phyloP scores from a whole-genome alignment of 169 alveolate species.

The Babesia caballi region DNA sequence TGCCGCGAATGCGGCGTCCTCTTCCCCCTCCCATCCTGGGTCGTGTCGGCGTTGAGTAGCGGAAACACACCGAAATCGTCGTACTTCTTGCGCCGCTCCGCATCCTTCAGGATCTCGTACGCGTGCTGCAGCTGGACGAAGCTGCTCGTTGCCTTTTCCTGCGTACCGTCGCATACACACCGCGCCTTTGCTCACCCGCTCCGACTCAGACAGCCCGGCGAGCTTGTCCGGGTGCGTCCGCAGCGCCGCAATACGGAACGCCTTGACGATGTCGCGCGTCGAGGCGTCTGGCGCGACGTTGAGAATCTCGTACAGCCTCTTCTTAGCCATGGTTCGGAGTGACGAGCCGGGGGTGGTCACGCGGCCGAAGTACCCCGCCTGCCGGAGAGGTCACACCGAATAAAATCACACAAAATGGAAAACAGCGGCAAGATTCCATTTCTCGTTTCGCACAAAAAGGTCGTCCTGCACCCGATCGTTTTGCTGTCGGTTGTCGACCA shows the following conservation, averaged over 20 bases:
- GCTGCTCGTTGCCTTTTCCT: constrained; percentile 67
- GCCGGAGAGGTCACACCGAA: not conserved
- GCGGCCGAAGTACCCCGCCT: not conserved
- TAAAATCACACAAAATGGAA: constrained; percentile 40
- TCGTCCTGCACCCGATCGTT: constrained; percentile 95
- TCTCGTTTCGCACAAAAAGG: constrained; percentile 60
- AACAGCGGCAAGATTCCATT: constrained; percentile 47
- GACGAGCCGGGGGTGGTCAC: not conserved
- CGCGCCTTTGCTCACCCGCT: constrained; percentile 13
- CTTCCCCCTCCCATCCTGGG: constrained; percentile 69
- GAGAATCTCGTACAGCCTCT: constrained; percentile 72
- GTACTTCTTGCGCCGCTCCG: constrained; percentile 63
- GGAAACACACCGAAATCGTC: constrained; percentile 64
- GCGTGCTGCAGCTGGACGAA: constrained; percentile 75
- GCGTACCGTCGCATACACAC: not conserved
- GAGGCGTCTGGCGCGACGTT: constrained; percentile 76
- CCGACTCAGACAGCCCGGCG: constrained; percentile 26
- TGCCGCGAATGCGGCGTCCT: constrained; percentile 43
- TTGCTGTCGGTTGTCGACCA: constrained; percentile 98
- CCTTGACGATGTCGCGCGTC: constrained; percentile 85
- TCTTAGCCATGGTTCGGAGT: not conserved
- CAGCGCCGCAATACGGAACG: constrained; percentile 86
- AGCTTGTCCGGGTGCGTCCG: constrained; percentile 92
- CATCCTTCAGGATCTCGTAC: constrained; percentile 74
- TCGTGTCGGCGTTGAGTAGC: not conserved